phyloP scores from a whole-genome alignment of 148 eudicot species.

The Chenopodium album region DNA sequence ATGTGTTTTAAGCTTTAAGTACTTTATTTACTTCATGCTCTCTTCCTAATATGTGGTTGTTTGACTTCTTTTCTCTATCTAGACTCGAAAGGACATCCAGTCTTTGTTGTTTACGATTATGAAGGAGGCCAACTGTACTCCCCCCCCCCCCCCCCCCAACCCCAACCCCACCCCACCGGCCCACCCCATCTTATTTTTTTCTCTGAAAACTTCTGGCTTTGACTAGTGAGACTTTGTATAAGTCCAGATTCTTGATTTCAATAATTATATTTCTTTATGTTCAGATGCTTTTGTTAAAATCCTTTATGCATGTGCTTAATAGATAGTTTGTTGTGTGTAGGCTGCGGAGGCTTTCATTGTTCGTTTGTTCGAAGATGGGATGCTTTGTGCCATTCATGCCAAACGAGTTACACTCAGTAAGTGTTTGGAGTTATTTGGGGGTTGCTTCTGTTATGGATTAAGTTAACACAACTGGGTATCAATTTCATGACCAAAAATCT shows the following conservation, averaged over 20 bases:
- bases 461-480: background rate
- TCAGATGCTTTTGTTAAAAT: background rate
- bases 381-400: conserved; percentile 83
- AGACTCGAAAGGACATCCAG: background rate
- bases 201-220: background rate
- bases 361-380: conserved; percentile 63
- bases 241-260: background rate
- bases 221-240: background rate
- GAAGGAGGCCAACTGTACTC: background rate
- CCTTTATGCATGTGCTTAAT: conserved; percentile 2
- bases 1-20: too few relatives aligned
- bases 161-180: too few relatives aligned
- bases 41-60: background rate
- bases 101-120: background rate
- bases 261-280: background rate
- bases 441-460: background rate
- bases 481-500: background rate
- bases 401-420: conserved; percentile 87
- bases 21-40: background rate
- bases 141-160: background rate
- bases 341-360: conserved; percentile 73
- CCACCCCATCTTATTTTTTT: background rate
- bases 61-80: background rate
- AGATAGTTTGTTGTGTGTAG: conserved; percentile 33
- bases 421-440: conserved; percentile 26